Evolutionary conservation across 78 protist species (phyloP).

Genomic region (Dictyostelium purpureum): DNA sequence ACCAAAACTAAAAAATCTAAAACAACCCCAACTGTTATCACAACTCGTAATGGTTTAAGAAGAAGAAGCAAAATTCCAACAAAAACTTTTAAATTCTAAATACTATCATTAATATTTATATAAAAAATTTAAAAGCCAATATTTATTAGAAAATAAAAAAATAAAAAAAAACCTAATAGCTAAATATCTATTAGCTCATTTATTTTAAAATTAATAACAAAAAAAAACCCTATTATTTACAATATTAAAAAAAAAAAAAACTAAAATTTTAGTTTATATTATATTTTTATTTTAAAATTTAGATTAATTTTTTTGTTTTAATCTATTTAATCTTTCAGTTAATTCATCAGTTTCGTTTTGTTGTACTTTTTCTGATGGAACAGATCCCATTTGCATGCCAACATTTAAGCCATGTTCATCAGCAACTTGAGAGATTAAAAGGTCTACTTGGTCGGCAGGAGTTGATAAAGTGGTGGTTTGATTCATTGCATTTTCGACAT

Average conservation of each 20-base stretch:
- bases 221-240: not conserved
- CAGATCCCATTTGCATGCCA: conserved; percentile 76
- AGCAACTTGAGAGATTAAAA: conserved; percentile 92
- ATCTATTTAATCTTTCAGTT: conserved; percentile 73
- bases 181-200: no score
- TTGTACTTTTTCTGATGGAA: conserved; percentile 73
- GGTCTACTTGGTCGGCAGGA: conserved; percentile 95
- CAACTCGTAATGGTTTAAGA: not conserved
- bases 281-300: not conserved
- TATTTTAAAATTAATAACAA: no score
- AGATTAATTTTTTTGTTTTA: conserved; percentile 59
- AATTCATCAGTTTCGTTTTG: conserved; percentile 77
- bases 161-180: no score
- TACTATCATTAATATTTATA: no score
- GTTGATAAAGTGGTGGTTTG: conserved; percentile 86
- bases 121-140: no score
- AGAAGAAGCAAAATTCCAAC: no score
- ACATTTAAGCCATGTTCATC: conserved; percentile 93
- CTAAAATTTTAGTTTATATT: not conserved
- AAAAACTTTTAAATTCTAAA: no score
- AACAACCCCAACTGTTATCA: not conserved
- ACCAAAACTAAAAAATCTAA: no score
- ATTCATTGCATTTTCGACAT: conserved; percentile 93
- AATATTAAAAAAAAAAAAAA: not conserved
- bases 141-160: no score